Evolutionary conservation across 768 basidiomycete genomes (phyloP), one percentile per base, ranked within the genome.

Genomic region (Serendipita sp.): DNA sequence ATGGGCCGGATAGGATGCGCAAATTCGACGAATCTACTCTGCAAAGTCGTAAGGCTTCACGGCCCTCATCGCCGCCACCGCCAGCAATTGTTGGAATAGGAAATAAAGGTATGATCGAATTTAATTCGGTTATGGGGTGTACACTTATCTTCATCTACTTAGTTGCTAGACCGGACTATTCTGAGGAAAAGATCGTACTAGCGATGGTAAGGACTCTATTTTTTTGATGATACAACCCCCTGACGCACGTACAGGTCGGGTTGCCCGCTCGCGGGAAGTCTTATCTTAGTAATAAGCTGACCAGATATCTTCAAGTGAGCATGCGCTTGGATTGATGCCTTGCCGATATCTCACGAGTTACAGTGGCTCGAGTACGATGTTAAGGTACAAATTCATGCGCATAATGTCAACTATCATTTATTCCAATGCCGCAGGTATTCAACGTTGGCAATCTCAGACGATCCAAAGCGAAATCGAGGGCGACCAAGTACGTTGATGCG

Each of bases 321-420:
- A 18, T 28, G 8, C 8, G 8, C n/a, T 18, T 51, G 48, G n/a
- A 18, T 51, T 5, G 30, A 18, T n/a, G 48, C 30, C 41, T 69
- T 58, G 66, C 48, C 56, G 64, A 13, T 41, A 41, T 41, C 63
- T 60, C 45, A 41, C 51, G 18, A 10, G 45, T 65, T 51, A 15
- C 68, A 98, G 93, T 99, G 96, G 96, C 81, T 99, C 51, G 96
- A 99, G 74, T 99, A 97, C 73, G 84, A 95, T 68, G 95, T 96
- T 68, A 89, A 92, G 80, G 91, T 86, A 24, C 67, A n/a, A 70
- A 28, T 53, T 45, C 2, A 58, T 63, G n/a, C 24, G 3, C 35
- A 56, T 35, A 34, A 2, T 15, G 18, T 47, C 41, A 47, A 18
- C 34, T 10, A 45, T 3, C 56, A 11, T 32, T 15, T 48, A 28